phyloP scores from a whole-genome alignment of 495 filamentous ascomycete species.

The Umbilicaria muhlenbergii region DNA sequence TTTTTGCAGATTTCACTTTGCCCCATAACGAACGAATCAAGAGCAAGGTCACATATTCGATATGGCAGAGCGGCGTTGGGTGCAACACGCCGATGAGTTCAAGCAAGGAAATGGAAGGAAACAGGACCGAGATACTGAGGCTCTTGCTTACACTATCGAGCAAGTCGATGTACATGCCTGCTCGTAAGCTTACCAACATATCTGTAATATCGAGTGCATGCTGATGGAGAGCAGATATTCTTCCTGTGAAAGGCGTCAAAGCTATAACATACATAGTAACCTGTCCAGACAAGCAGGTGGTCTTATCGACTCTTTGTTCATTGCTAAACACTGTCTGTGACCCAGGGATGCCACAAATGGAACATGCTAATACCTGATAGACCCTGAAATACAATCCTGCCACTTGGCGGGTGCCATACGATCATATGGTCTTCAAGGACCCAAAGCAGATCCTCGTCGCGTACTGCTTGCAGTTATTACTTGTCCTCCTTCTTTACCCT shows the following conservation, averaged over 20 bases:
- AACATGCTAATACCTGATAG: conserved; percentile 23
- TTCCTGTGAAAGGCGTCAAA: conserved; percentile 74
- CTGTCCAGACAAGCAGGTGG: conserved; percentile 77
- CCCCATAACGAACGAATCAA: conserved; percentile 49
- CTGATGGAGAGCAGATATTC: conserved; percentile 30
- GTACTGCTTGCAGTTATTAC: conserved; percentile 80
- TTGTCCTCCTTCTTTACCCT: conserved; percentile 77
- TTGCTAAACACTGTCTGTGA: conserved; percentile 80
- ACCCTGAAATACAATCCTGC: conserved; percentile 95
- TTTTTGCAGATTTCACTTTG: conserved; percentile 80
- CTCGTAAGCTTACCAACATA: conserved; percentile 33
- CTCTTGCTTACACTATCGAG: conserved; percentile 73
- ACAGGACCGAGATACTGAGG: conserved; percentile 78
- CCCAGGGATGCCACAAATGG: no score
- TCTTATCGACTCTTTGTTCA: conserved; percentile 80
- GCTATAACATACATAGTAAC: conserved; percentile 83
- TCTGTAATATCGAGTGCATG: not conserved
- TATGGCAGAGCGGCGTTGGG: conserved; percentile 96
- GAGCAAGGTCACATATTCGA: conserved; percentile 76
- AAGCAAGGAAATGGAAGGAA: conserved; percentile 79
- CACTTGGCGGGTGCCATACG: conserved; percentile 87
- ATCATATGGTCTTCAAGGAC: conserved; percentile 86
- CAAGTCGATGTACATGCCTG: conserved; percentile 85
- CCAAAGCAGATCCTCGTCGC: conserved; percentile 84
- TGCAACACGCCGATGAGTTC: conserved; percentile 82